A percentile compares a stretch with the other conserved stretches of the same genome.
Conservation (phyloP, 805 yeast genomes). For the Candida tibetensis region DNA sequence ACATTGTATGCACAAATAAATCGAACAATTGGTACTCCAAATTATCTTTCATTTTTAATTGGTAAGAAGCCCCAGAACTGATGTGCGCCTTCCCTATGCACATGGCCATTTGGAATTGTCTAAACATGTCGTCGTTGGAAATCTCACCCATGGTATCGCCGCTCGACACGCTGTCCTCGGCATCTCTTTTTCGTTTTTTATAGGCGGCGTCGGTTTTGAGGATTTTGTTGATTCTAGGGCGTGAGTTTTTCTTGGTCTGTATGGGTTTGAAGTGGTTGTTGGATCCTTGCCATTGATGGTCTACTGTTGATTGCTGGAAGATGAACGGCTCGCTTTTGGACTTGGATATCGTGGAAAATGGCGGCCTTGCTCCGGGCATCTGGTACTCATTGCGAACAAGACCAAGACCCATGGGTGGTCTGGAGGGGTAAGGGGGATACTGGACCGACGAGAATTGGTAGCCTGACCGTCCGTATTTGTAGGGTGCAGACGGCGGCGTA, state of each 20-base stretch:
- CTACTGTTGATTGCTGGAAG: not conserved
- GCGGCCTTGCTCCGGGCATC: constrained; percentile 2
- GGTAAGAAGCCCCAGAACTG: constrained; percentile 5
- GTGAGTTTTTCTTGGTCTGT: constrained; percentile 34
- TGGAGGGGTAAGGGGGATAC: not conserved
- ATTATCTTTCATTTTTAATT: constrained; percentile 16
- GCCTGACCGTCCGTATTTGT: too few species aligned
- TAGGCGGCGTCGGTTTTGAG: constrained; percentile 12
- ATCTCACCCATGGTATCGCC: constrained; percentile 17
- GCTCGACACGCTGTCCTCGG: not conserved
- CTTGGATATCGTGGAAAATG: not conserved
- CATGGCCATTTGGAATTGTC: constrained; percentile 22
- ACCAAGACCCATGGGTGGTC: not conserved
- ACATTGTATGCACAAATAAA: constrained; percentile 27
- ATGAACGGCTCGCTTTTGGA: constrained; percentile 11
- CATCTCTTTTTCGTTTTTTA: constrained; percentile 4
- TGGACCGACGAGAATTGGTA: not conserved
- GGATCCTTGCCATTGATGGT: not conserved
- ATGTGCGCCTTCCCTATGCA: constrained; percentile 15
- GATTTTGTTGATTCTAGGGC: constrained; percentile 38
- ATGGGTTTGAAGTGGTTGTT: constrained; percentile 30
- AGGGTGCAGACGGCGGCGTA: constrained; percentile 1
- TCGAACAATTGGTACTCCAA: constrained; percentile 33
- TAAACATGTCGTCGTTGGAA: constrained; percentile 22
- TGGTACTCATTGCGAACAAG: constrained; percentile 2